Base-by-base conservation (phyloP, 441 rosid species). In the Syzygium malaccense region DNA sequence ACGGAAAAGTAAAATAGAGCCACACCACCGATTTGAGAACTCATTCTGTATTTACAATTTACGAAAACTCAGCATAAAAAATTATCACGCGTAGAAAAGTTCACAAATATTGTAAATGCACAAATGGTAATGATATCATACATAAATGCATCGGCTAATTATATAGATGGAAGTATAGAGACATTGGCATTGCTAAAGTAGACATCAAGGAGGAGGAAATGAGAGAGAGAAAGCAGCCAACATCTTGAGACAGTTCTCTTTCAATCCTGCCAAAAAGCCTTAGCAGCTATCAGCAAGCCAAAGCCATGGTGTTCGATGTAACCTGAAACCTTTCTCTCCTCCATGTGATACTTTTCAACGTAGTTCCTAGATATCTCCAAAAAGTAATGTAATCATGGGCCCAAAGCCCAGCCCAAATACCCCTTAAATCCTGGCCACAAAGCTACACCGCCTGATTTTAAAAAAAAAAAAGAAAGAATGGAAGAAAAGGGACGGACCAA, bases 1-100 rank as follows among this genome's bases (percentile, higher is more conserved):
- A 57, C 11, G 62, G n/a, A 0, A 57, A 25, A 57, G 62, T 57
- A 57, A 25, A 25, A 57, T 57, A 0, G 4, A 57, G 62, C 25
- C 62, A 26, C 30, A 58, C 28, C 7, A 0, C 64, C 30, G 12
- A 15, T 57, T 25, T 10, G 30, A 26, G 64, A 2, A 0, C 64
- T 58, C 14, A 10, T 10, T 13, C 53, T 51, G 4, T 11, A 26
- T 11, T 12, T 58, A 0, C 30, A 58, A 26, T 0, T 58, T 0
- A 58, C 7, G 26, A 26, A 58, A 58, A 4, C 64, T 58, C 64
- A 58, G 15, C 64, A 58, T 58, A 58, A 26, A 5, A 58, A n/a
- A 3, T 14, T 26, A 32, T 60, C 28, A 0, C 4, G 0, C 28
- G 4, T 8, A 60, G 32, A 60, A 60, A 60, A 13, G 8, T 28